Evolutionary conservation across 768 basidiomycete genomes (phyloP).

Genomic region (Phaeotremella skinneri): DNA sequence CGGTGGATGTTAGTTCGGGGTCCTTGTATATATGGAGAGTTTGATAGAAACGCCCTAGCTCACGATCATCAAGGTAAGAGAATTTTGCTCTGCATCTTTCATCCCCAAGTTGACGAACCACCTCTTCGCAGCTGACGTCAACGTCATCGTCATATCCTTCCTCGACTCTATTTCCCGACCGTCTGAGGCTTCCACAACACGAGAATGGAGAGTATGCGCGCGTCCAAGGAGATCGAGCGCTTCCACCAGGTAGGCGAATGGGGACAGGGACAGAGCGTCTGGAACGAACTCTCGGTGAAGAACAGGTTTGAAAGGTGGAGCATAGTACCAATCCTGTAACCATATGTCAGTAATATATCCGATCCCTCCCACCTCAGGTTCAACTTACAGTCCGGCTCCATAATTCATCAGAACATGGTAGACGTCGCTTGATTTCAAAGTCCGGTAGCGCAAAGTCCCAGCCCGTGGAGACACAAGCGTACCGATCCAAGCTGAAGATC

Average conservation of each 20-base stretch:
- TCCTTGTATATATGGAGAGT: not conserved
- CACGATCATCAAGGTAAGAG: conserved; percentile 42
- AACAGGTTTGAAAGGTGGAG: conserved; percentile 40
- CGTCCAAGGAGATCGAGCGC: conserved; percentile 46
- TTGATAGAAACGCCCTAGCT: conserved; percentile 9
- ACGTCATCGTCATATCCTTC: conserved; percentile 33
- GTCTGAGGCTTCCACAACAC: conserved; percentile 42
- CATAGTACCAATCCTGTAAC: conserved; percentile 39
- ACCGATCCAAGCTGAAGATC: conserved; percentile 50
- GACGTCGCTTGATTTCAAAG: conserved; percentile 43
- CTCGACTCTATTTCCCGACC: conserved; percentile 34
- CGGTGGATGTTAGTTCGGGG: not conserved
- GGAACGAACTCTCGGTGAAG: conserved; percentile 27
- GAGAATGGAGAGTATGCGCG: conserved; percentile 43
- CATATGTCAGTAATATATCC: conserved; percentile 1
- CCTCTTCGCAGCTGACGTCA: conserved; percentile 36
- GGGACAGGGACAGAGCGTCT: conserved; percentile 25
- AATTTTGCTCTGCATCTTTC: conserved; percentile 11
- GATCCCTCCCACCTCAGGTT: not conserved
- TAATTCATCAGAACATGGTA: conserved; percentile 42
- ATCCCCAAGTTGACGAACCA: conserved; percentile 38
- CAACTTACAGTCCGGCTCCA: conserved; percentile 34
- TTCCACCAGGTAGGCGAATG: conserved; percentile 45
- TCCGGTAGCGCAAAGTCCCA: conserved; percentile 49
- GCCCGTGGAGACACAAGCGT: conserved; percentile 50